Percentiles rank a stretch among this genome's conserved stretches.
Evolutionary conservation across 179 eudicot species (phyloP).

Genomic region (Heliamphora pulchella): DNA sequence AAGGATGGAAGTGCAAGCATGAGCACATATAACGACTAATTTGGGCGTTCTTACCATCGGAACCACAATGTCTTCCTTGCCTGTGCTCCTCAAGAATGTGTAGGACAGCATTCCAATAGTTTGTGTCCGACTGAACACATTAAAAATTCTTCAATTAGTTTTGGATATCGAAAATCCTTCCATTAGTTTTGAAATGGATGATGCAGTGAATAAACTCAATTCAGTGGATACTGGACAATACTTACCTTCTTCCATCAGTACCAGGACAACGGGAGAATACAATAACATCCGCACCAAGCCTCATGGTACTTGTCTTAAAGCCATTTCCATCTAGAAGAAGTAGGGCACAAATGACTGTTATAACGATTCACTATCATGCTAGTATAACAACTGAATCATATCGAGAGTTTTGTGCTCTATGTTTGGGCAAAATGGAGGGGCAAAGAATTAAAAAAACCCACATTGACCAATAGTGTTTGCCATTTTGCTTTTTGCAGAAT

Average conservation of each 20-base stretch:
- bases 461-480: conserved; percentile 77
- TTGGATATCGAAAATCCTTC: not conserved
- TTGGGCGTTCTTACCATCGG: conserved; percentile 54
- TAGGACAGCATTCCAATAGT: conserved; percentile 72
- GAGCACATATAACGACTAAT: conserved; percentile 1
- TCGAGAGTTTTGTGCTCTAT: not conserved
- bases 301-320: conserved; percentile 92
- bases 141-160: not conserved
- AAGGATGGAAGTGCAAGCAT: not conserved
- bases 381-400: not conserved
- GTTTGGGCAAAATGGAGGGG: not conserved
- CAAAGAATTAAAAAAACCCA: conserved; percentile 25
- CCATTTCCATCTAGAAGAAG: conserved; percentile 72
- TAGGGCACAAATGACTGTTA: not conserved
- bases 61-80: conserved; percentile 77
- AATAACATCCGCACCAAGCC: conserved; percentile 89
- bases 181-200: not conserved
- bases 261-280: conserved; percentile 59
- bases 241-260: conserved; percentile 37
- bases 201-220: not conserved
- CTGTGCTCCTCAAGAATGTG: conserved; percentile 60
- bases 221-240: not conserved
- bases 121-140: conserved; percentile 40
- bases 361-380: not conserved
- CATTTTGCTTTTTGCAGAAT: conserved; percentile 57